phyloP scores from a whole-genome alignment of 2,329 filamentous ascomycete species.

The Thermomyces lanuginosus region DNA sequence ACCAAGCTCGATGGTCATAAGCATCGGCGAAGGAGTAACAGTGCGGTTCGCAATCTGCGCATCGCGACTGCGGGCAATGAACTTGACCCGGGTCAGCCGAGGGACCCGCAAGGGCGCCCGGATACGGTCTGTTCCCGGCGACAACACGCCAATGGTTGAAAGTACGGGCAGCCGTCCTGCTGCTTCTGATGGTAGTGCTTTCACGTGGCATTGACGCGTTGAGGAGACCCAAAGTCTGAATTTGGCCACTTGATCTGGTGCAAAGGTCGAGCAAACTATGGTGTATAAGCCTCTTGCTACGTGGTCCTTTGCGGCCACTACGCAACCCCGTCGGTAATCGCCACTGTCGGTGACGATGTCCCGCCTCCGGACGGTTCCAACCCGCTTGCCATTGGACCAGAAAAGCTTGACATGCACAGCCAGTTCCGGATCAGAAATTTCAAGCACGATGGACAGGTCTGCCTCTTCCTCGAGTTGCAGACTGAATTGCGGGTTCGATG shows the following conservation, averaged over 20 bases:
- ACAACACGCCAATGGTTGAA: slow-evolving; percentile 32
- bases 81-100: slow-evolving; percentile 45
- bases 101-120: slow-evolving; percentile 34
- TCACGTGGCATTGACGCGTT: slow-evolving; percentile 36
- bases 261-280: slow-evolving; percentile 79
- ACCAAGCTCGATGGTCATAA: slow-evolving; percentile 57
- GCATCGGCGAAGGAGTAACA: slow-evolving; percentile 37
- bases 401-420: slow-evolving; percentile 75
- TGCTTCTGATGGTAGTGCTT: slow-evolving; percentile 51
- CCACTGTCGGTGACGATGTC: slow-evolving; percentile 71
- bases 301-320: slow-evolving; percentile 44
- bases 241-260: slow-evolving; percentile 55
- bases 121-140: slow-evolving; percentile 37
- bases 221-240: slow-evolving; percentile 65
- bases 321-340: slow-evolving; percentile 73
- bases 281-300: slow-evolving; percentile 66
- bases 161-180: slow-evolving; percentile 53
- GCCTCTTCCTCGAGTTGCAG: slow-evolving; percentile 41
- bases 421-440: slow-evolving; percentile 48
- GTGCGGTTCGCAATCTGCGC: slow-evolving; percentile 22
- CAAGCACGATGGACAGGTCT: slow-evolving; percentile 56
- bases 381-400: slow-evolving; percentile 56
- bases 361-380: slow-evolving; percentile 49
- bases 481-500: slow-evolving; percentile 75
- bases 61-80: slow-evolving; percentile 36